phyloP scores from a whole-genome alignment of 2,329 filamentous ascomycete genomes.

The Cladosporium sp. region DNA sequence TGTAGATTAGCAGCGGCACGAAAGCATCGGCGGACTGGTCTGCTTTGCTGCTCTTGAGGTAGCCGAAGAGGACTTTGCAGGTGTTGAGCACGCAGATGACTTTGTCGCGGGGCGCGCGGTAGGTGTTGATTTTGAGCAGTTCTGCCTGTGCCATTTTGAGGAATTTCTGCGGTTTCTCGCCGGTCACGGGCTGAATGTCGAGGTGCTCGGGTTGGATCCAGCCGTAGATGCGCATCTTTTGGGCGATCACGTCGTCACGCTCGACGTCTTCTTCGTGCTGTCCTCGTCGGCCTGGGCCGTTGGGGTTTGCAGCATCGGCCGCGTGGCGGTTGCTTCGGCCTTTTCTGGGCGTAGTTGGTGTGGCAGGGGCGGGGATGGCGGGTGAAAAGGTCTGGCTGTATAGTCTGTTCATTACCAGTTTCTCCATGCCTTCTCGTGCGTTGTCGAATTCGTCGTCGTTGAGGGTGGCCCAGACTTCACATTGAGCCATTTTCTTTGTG shows the following conservation, averaged over 20 bases:
- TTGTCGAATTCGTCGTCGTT: constrained; percentile 98
- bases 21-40: constrained; percentile 97
- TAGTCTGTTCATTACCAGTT: constrained; percentile 96
- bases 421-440: constrained; percentile 97
- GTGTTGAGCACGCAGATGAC: constrained; percentile 98
- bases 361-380: constrained; percentile 74
- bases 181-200: constrained; percentile 76
- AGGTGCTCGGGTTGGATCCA: constrained; percentile 94
- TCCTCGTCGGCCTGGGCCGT: constrained; percentile 81
- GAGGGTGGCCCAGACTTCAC: constrained; percentile 93
- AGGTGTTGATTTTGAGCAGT: constrained; percentile 92
- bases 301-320: constrained; percentile 36
- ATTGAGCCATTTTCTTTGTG: constrained; percentile 95
- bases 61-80: constrained; percentile 98
- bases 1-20: constrained; percentile 91
- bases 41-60: constrained; percentile 86
- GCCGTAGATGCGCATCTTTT: constrained; percentile 95
- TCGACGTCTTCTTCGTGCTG: constrained; percentile 99
- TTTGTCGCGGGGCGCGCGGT: constrained; percentile 95
- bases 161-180: constrained; percentile 84
- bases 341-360: constrained; percentile 68
- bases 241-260: constrained; percentile 88
- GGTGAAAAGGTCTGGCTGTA: constrained; percentile 97
- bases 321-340: constrained; percentile 58
- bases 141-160: constrained; percentile 89